Conservation (phyloP, 495 filamentous ascomycete genomes). For the Penicillium subrubescens region DNA sequence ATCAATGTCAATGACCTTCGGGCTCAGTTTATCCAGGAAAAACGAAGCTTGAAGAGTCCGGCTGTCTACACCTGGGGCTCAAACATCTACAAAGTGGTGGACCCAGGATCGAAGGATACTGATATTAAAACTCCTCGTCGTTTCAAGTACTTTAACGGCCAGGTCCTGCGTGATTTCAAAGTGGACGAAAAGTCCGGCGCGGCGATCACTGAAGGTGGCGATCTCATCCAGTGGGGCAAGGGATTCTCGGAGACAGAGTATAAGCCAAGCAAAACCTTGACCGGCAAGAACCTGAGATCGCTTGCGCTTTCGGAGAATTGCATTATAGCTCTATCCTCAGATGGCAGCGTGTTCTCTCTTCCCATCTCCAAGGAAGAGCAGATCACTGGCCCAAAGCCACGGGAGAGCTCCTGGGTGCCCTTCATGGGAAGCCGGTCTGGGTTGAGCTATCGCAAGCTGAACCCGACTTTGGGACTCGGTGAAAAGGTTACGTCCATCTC, state of each 20-base stretch:
- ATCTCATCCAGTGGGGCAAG: slow-evolving; percentile 89
- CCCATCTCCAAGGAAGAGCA: slow-evolving; percentile 78
- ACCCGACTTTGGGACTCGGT: slow-evolving; percentile 67
- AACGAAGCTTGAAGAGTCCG: slow-evolving; percentile 84
- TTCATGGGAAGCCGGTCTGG: slow-evolving; percentile 62
- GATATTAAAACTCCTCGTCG: slow-evolving; percentile 78
- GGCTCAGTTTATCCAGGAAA: slow-evolving; percentile 80
- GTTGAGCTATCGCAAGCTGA: slow-evolving; percentile 70
- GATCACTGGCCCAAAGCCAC: slow-evolving; percentile 57
- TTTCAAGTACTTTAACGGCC: slow-evolving; percentile 81
- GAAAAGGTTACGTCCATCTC: slow-evolving; percentile 75
- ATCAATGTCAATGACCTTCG: slow-evolving; percentile 59
- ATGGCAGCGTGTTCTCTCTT: slow-evolving; percentile 84
- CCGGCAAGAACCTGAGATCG: slow-evolving; percentile 75
- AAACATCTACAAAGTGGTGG: slow-evolving; percentile 81
- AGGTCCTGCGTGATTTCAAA: slow-evolving; percentile 84
- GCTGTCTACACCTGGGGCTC: slow-evolving; percentile 93
- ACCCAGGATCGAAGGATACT: slow-evolving; percentile 76
- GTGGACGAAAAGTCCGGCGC: slow-evolving; percentile 81
- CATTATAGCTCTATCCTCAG: slow-evolving; percentile 74
- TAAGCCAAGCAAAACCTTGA: slow-evolving; percentile 70
- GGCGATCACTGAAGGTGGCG: slow-evolving; percentile 84
- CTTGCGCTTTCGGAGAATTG: slow-evolving; percentile 77
- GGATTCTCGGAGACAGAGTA: slow-evolving; percentile 63
- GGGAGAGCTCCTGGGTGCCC: slow-evolving; percentile 72